Percentiles rank a stretch among this genome's conserved stretches.
Conservation (phyloP, 108 stramenopile genomes). For the Epipyxis sp. region DNA sequence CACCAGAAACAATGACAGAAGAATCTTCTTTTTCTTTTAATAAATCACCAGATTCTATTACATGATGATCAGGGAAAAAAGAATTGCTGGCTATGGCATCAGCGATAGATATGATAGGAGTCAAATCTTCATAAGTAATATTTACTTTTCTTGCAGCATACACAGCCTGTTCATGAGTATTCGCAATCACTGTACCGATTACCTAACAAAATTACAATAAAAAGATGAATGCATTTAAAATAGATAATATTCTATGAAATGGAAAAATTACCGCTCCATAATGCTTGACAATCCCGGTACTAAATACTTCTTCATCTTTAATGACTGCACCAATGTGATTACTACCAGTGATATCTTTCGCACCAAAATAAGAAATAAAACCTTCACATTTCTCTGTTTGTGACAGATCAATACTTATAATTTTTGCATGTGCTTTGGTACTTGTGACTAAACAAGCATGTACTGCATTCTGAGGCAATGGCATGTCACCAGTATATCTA, state of each 20-base stretch:
- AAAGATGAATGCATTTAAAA: constrained; percentile 1
- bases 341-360: constrained; percentile 70
- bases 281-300: constrained; percentile 43
- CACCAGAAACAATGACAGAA: constrained; percentile 62
- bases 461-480: constrained; percentile 68
- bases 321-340: constrained; percentile 74
- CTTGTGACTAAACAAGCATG: constrained; percentile 76
- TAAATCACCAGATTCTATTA: constrained; percentile 67
- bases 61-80: constrained; percentile 51
- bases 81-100: constrained; percentile 72
- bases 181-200: constrained; percentile 73
- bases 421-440: constrained; percentile 59
- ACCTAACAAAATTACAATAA: no score
- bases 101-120: constrained; percentile 42
- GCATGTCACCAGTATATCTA: constrained; percentile 80
- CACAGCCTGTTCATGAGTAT: constrained; percentile 70
- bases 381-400: constrained; percentile 68
- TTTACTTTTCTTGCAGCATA: constrained; percentile 67
- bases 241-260: constrained; percentile 17
- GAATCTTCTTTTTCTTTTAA: constrained; percentile 55
- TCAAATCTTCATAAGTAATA: constrained; percentile 65
- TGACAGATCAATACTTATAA: constrained; percentile 63
- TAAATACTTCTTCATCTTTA: constrained; percentile 71
- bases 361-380: constrained; percentile 66
- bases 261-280: constrained; percentile 76